Conservation (phyloP, 495 filamentous ascomycete species). For the Chaetomidium leptoderma region DNA sequence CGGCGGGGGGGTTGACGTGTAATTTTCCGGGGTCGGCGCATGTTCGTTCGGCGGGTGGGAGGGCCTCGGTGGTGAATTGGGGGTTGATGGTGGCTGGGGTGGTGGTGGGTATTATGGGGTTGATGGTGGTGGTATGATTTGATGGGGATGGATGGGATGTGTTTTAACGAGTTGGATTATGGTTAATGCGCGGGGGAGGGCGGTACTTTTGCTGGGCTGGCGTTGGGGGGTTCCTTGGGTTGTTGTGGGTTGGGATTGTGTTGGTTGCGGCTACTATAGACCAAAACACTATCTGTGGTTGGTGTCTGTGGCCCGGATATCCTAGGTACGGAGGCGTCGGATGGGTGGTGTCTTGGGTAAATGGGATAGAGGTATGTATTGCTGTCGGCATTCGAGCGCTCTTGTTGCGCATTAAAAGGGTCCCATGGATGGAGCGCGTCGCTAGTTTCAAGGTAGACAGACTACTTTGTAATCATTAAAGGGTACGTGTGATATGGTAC, state of each 20-base stretch:
- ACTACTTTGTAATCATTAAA: too few relatives aligned
- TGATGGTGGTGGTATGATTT: constrained; percentile 4
- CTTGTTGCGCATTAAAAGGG: too few relatives aligned
- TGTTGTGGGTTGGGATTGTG: neutral
- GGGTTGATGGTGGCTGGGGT: constrained; percentile 10
- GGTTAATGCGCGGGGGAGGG: too few relatives aligned
- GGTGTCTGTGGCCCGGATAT: neutral
- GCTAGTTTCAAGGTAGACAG: too few relatives aligned
- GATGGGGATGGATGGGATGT: neutral
- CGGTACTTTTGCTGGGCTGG: neutral
- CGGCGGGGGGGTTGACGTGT: constrained; percentile 34
- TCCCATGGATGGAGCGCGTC: too few relatives aligned
- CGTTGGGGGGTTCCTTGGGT: neutral
- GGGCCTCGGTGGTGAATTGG: constrained; percentile 20
- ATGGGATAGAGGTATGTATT: too few relatives aligned
- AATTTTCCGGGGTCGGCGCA: constrained; percentile 47
- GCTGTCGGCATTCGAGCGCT: too few relatives aligned
- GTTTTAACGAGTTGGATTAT: too few relatives aligned
- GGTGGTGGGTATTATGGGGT: constrained; percentile 14
- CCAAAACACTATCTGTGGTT: neutral
- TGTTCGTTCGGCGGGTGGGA: constrained; percentile 25
- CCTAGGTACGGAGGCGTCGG: neutral
- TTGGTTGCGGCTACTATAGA: neutral
- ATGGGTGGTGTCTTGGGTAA: too few relatives aligned
- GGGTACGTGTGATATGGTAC: too few relatives aligned